Evolutionary conservation across 441 rosid species (phyloP), one percentile per base, ranked within the genome.

Genomic region (Adansonia grandidieri): DNA sequence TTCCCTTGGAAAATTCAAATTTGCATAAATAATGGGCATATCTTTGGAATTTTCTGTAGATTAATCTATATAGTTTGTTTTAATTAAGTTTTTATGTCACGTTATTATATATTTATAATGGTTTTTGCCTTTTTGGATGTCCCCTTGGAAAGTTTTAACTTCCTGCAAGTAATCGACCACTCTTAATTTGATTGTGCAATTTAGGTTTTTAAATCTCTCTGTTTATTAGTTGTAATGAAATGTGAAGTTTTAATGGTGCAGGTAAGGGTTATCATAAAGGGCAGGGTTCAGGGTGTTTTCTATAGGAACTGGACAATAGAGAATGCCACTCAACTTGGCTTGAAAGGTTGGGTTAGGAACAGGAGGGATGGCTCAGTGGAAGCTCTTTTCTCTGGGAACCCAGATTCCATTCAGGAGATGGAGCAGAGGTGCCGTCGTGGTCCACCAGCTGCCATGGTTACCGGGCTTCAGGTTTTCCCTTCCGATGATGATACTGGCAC

Each of bases 261-360:
- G 97, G 91, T 87, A 80, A 88, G 94, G 86, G 78, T 86, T 54
- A 84, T 85, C 87, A 80, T 93, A 40, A 95, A 93, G 80, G 98
- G 98, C 73, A 88, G 90, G 80, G 98, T 95, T 50, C 98, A 95
- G 45, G 98, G 96, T 64, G 97, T 95, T 28, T 95, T 94, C 80
- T 93, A 92, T 81, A 87, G 97, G 79, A 87, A 91, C 85, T 93
- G 98, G 98, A 92, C 96, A 1, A 82, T 90, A 22, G 96, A 92
- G 82, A 90, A 90, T 69, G 98, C 98, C 0, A 82, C 80, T 44
- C 88, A 86, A 71, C 86, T 95, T 71, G 93, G 94, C 80, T 20
- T 95, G 56, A 92, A 87, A 60, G 98, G 97, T 65, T 93, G 97
- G 98, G 97, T 95, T 13, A 87, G 97, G 86, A 95, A 92, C 82